A percentile compares a stretch with the other conserved stretches of the same genome.
phyloP scores from a whole-genome alignment of 1,139 yeast genomes.

The Taphrina communis region DNA sequence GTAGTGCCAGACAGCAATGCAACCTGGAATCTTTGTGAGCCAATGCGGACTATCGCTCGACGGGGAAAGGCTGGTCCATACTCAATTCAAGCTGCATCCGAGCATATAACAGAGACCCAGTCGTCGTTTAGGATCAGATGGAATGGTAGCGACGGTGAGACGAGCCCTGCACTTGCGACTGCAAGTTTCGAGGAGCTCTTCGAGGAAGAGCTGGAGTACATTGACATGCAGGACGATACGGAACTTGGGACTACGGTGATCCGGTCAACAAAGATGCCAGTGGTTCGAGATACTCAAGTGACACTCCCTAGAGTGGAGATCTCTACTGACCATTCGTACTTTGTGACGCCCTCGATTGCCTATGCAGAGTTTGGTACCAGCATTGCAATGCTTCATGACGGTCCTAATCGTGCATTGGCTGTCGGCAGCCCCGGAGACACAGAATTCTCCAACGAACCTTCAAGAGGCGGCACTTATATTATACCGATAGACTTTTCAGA shows the following conservation, averaged over 20 bases:
- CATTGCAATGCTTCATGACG: background rate
- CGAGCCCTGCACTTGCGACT: background rate
- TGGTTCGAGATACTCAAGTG: background rate
- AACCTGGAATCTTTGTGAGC: slow-evolving; percentile 27
- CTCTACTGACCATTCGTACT: background rate
- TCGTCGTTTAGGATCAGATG: background rate
- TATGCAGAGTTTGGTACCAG: slow-evolving; percentile 30
- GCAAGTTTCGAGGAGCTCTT: slow-evolving; percentile 2
- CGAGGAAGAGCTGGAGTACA: slow-evolving; percentile 9
- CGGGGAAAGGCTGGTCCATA: slow-evolving; percentile 31
- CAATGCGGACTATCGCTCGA: slow-evolving; percentile 24
- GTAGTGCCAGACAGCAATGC: slow-evolving; percentile 19
- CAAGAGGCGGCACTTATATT: slow-evolving; percentile 26
- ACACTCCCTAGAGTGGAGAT: background rate
- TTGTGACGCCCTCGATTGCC: slow-evolving; percentile 21
- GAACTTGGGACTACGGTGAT: background rate
- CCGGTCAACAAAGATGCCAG: background rate
- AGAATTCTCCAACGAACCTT: background rate
- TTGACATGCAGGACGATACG: slow-evolving; percentile 2
- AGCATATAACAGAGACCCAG: background rate
- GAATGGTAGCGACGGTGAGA: background rate
- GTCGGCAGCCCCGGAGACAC: slow-evolving; percentile 30
- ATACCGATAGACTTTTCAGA: slow-evolving; percentile 12
- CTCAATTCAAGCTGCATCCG: background rate
- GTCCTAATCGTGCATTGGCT: background rate